These are phyloP conservation scores for Pterocarpus macrocarpus DNA, from an alignment of 306 rosid genomes.

Conservation along the genomic window DNA sequence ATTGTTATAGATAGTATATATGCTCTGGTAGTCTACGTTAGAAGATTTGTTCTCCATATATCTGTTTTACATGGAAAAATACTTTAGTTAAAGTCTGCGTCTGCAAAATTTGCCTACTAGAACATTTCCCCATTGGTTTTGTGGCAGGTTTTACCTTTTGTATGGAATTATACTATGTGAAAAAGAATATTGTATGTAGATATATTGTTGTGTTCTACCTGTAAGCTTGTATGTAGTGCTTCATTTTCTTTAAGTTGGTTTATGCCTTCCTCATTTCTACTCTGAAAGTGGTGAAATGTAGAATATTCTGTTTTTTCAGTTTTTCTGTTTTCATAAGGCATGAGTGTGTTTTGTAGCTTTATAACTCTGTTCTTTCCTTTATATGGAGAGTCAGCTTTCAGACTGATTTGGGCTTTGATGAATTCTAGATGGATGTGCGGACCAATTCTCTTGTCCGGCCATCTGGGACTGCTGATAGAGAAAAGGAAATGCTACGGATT, in stretches of 20 bases:
- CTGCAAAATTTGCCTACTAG: constrained; percentile 37
- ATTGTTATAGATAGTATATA: constrained; percentile 9
- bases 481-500: constrained; percentile 84
- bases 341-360: constrained; percentile 13
- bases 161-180: not conserved
- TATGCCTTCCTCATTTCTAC: constrained; percentile 28
- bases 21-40: constrained; percentile 37
- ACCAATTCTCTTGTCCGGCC: constrained; percentile 79
- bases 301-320: constrained; percentile 10
- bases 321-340: constrained; percentile 31
- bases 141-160: constrained; percentile 12
- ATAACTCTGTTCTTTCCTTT: constrained; percentile 40
- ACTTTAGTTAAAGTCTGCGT: constrained; percentile 43
- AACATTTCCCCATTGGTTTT: constrained; percentile 18
- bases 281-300: constrained; percentile 30
- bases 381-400: constrained; percentile 38
- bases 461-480: constrained; percentile 83
- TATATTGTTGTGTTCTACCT: constrained; percentile 19
- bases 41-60: constrained; percentile 45
- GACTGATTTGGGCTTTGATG: constrained; percentile 51
- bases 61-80: constrained; percentile 32
- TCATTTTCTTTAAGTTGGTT: constrained; percentile 32
- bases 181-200: not conserved
- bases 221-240: constrained; percentile 39
- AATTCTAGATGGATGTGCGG: constrained; percentile 83